These are phyloP conservation scores for Allantophomopsis cytisporea DNA, from an alignment of 2,329 filamentous ascomycete genomes.

Conservation along the genomic window DNA sequence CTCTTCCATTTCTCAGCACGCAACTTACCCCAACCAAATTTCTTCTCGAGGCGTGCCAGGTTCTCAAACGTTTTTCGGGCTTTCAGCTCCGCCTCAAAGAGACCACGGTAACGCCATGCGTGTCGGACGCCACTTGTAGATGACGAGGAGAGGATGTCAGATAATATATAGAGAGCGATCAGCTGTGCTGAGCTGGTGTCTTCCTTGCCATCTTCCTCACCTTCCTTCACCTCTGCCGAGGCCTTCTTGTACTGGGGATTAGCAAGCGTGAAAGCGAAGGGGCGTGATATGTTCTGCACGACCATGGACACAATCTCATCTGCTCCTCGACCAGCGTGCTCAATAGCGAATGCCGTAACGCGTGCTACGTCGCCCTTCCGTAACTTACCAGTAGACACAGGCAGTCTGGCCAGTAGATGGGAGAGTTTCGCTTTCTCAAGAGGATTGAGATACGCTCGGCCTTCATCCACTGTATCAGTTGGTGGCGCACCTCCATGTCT, in stretches of 20 bases:
- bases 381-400: conserved; percentile 59
- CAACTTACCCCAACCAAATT: conserved; percentile 51
- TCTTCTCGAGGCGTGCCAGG: conserved; percentile 47
- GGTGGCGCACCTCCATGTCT: conserved; percentile 26
- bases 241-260: conserved; percentile 39
- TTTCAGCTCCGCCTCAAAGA: conserved; percentile 49
- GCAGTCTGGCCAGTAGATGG: conserved; percentile 72
- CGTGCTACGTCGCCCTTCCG: conserved; percentile 78
- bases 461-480: conserved; percentile 16
- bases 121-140: conserved; percentile 49
- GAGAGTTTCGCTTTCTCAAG: conserved; percentile 74
- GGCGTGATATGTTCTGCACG: conserved; percentile 66
- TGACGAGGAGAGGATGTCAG: conserved; percentile 52
- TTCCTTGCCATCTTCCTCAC: conserved; percentile 25
- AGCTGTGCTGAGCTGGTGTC: conserved; percentile 65
- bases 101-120: conserved; percentile 54
- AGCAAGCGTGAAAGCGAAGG: conserved; percentile 59
- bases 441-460: conserved; percentile 55
- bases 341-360: conserved; percentile 78
- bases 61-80: conserved; percentile 45
- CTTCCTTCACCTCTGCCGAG: conserved; percentile 18
- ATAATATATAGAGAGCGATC: conserved; percentile 68
- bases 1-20: conserved; percentile 54
- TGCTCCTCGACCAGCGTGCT: conserved; percentile 70
- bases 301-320: conserved; percentile 89